Percentiles rank a stretch among this genome's conserved stretches.
These are phyloP conservation scores for Cryptococcus sp. DNA, from an alignment of 1,284 basidiomycete genomes.

Conservation along the genomic window DNA sequence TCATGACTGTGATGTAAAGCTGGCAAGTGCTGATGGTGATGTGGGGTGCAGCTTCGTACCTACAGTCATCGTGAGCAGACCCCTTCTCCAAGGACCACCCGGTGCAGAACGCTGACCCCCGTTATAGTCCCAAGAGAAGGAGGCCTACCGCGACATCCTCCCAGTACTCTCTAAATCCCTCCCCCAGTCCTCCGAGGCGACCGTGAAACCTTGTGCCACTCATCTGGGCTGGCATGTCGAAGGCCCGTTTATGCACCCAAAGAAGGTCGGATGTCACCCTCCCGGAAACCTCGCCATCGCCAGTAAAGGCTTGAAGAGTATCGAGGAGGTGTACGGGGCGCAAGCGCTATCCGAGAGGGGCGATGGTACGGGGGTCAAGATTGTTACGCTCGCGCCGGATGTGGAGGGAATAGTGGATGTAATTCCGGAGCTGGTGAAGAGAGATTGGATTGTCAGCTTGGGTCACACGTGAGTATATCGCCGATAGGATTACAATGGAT, in stretches of 20 bases:
- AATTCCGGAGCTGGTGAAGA: slow-evolving; percentile 59
- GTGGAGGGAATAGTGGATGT: slow-evolving; percentile 72
- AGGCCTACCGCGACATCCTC: slow-evolving; percentile 48
- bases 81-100: slow-evolving; percentile 56
- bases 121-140: slow-evolving; percentile 4
- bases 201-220: slow-evolving; percentile 53
- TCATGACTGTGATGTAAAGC: slow-evolving; percentile 42
- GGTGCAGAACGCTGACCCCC: neutral
- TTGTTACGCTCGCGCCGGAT: slow-evolving; percentile 84
- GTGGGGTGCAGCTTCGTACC: slow-evolving; percentile 54
- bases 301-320: slow-evolving; percentile 45
- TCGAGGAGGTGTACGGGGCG: slow-evolving; percentile 69
- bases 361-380: slow-evolving; percentile 55
- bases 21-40: no score
- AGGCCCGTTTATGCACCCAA: slow-evolving; percentile 73
- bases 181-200: neutral
- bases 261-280: slow-evolving; percentile 72
- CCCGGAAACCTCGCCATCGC: slow-evolving; percentile 58
- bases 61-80: slow-evolving; percentile 58
- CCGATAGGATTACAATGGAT: no score
- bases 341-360: slow-evolving; percentile 31
- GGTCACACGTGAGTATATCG: slow-evolving; percentile 66
- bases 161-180: slow-evolving; percentile 48
- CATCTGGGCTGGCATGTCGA: slow-evolving; percentile 80
- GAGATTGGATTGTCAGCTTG: slow-evolving; percentile 74